Base-by-base conservation (phyloP, 2,329 filamentous ascomycete species). In the Aphanocladium album region DNA sequence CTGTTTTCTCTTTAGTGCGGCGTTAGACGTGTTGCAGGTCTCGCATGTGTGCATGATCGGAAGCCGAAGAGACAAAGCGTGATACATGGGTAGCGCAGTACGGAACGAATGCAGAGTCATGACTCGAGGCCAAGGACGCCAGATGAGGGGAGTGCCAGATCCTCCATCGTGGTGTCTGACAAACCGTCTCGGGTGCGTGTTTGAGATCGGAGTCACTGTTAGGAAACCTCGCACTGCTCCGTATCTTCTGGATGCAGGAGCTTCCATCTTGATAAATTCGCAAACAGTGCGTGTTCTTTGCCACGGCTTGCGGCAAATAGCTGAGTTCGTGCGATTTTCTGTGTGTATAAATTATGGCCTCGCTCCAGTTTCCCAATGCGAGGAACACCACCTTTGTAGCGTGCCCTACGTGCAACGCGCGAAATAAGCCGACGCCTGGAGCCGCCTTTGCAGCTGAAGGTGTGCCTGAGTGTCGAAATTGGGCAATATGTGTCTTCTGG, bases 21-120 rank as follows among this genome's bases (percentile, higher is more conserved):
- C 49, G 57, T 59, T 59, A 59, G 57, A 59, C 57, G 52, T 59
- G 57, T 59, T 25, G 57, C 57, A 59, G 57, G 37, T 59, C 47
- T 59, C 57, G 57, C 57, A 47, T 59, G 33, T 52, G 37, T 52
- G 46, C 46, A 51, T 25, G 25, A 59, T 52, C 47, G 56, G 51
- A 30, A 45, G 35, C 46, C 41, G 47, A 45, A 51, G 47, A 45
- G 39, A 52, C 46, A 37, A 23, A 25, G 43, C 23, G 47, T 52
- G 39, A n/a, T n/a, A 59, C 57, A 37, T 59, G 57, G 57, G 45
- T 51, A 23, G n/a, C 14, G 33, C 43, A 33, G 19, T 30, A 49
- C 25, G 9, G 41, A 41, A 23, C 53, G 35, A 52, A n/a, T 52
- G 57, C 47, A 59, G 37, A 59, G 49, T 8, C 46, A 52, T 52